These are phyloP conservation scores for Aspergillus homomorphus DNA, from an alignment of 495 filamentous ascomycete genomes.

Conservation along the genomic window DNA sequence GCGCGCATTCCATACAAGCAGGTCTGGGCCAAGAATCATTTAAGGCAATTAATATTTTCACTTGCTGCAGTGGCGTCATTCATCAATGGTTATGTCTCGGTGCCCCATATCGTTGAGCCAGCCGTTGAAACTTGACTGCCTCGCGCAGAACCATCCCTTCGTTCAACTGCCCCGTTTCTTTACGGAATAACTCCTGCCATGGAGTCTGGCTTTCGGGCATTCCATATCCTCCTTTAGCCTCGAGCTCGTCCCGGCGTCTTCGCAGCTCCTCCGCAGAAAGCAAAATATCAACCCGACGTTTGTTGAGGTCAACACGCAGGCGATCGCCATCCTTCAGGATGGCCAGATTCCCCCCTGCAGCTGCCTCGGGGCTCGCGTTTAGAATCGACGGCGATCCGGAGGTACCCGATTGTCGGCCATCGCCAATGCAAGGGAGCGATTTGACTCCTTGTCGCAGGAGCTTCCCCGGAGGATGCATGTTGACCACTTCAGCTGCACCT, in stretches of 20 bases:
- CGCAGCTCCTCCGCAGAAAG: constrained; percentile 60
- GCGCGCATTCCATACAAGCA: neutral
- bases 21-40: neutral
- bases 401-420: constrained; percentile 55
- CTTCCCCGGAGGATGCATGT: constrained; percentile 51
- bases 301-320: constrained; percentile 54
- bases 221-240: constrained; percentile 33
- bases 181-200: constrained; percentile 52
- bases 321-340: constrained; percentile 53
- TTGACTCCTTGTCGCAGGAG: constrained; percentile 46
- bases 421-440: constrained; percentile 53
- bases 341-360: constrained; percentile 57
- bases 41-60: neutral
- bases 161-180: constrained; percentile 48
- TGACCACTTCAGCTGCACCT: constrained; percentile 55
- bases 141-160: constrained; percentile 52
- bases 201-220: constrained; percentile 43
- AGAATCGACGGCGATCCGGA: constrained; percentile 55
- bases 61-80: neutral
- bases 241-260: constrained; percentile 53
- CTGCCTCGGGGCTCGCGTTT: constrained; percentile 57
- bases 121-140: constrained; percentile 50
- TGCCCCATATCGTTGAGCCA: constrained; percentile 44
- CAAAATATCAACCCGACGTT: constrained; percentile 52
- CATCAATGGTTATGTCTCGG: constrained; percentile 52